Evolutionary conservation across 805 yeast genomes (phyloP).

Genomic region (Starmerella roubikii): DNA sequence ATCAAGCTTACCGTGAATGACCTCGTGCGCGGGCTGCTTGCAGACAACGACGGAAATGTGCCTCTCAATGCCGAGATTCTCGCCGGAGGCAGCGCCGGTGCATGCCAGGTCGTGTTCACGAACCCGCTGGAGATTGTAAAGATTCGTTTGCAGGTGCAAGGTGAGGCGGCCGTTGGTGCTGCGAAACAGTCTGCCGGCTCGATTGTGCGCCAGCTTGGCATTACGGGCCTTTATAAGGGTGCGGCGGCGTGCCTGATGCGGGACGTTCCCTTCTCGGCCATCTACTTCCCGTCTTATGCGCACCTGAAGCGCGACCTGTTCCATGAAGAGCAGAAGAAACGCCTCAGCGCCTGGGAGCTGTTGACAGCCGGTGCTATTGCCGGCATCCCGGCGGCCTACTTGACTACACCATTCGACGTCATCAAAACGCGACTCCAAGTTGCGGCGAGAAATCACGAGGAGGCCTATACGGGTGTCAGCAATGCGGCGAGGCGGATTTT

Average conservation of each 20-base stretch:
- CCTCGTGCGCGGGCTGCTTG: constrained; percentile 58
- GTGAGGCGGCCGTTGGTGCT: constrained; percentile 37
- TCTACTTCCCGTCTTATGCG: constrained; percentile 93
- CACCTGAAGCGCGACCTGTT: constrained; percentile 74
- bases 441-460: constrained; percentile 63
- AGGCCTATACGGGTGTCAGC: constrained; percentile 57
- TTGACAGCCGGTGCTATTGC: constrained; percentile 84
- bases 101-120: constrained; percentile 89
- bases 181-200: constrained; percentile 42
- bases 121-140: constrained; percentile 94
- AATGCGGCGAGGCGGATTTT: constrained; percentile 66
- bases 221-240: constrained; percentile 81
- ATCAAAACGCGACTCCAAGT: constrained; percentile 89
- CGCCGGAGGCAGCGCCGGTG: constrained; percentile 93
- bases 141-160: constrained; percentile 88
- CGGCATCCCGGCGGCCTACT: constrained; percentile 94
- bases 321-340: constrained; percentile 64
- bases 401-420: constrained; percentile 95
- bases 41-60: constrained; percentile 39
- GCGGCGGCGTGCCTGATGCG: constrained; percentile 80
- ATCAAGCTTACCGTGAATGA: constrained; percentile 92
- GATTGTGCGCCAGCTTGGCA: constrained; percentile 66
- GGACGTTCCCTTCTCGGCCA: constrained; percentile 94
- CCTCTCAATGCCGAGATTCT: constrained; percentile 51
- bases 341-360: constrained; percentile 70